These are phyloP conservation scores for Clavariopsis aquatica DNA, from an alignment of 495 filamentous ascomycete genomes.

Conservation along the genomic window DNA sequence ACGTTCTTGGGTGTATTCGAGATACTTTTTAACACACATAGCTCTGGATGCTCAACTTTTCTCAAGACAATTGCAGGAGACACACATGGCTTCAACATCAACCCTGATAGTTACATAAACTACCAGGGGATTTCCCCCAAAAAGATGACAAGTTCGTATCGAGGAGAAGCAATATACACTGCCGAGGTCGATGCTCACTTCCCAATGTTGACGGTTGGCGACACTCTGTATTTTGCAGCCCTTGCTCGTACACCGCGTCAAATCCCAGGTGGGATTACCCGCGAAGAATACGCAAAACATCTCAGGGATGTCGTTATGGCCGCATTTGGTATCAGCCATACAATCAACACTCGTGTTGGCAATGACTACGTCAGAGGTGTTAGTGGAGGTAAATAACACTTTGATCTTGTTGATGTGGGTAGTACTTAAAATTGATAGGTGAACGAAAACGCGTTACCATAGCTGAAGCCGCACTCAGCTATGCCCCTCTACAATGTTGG, in stretches of 20 bases:
- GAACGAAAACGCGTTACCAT: conserved; percentile 46
- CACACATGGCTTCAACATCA: conserved; percentile 51
- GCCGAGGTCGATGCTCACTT: conserved; percentile 46
- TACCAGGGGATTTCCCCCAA: conserved; percentile 43
- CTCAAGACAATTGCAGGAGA: conserved; percentile 70
- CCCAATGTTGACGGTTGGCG: conserved; percentile 38
- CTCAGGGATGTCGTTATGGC: conserved; percentile 45
- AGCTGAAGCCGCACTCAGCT: conserved; percentile 40
- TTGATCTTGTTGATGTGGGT: no score
- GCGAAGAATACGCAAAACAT: conserved; percentile 34
- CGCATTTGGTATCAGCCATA: conserved; percentile 43
- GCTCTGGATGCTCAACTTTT: conserved; percentile 64
- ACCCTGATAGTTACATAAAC: conserved; percentile 38
- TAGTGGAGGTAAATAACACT: conserved; percentile 39
- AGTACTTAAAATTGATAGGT: conserved; percentile 24
- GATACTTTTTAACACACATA: background rate
- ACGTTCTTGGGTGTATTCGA: background rate
- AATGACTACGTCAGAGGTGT: conserved; percentile 45
- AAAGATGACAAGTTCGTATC: conserved; percentile 40
- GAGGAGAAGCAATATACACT: conserved; percentile 44
- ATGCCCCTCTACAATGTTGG: conserved; percentile 44
- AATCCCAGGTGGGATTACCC: conserved; percentile 27
- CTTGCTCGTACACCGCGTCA: conserved; percentile 32
- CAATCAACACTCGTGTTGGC: conserved; percentile 43
- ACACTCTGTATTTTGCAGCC: conserved; percentile 44